Evolutionary conservation across 2,329 filamentous ascomycete genomes (phyloP).

Genomic region (Nothophaeocryptopus gaeumannii): DNA sequence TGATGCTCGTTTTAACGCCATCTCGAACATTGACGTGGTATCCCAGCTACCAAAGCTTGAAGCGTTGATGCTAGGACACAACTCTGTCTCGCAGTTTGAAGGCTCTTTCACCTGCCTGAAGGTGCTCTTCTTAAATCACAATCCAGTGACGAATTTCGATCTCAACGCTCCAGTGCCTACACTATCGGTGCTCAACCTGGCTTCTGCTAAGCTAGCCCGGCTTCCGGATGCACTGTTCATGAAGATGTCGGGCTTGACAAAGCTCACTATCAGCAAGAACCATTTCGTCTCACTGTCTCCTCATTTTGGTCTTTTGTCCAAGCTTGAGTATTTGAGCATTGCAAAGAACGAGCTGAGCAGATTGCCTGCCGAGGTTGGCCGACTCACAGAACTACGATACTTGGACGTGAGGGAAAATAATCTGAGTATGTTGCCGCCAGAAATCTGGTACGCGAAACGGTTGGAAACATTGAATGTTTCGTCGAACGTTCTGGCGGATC

Average conservation of each 20-base stretch:
- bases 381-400: slow-evolving; percentile 76
- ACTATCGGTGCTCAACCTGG: slow-evolving; percentile 81
- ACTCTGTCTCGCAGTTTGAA: slow-evolving; percentile 83
- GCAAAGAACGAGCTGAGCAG: slow-evolving; percentile 85
- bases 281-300: slow-evolving; percentile 88
- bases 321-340: slow-evolving; percentile 87
- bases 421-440: slow-evolving; percentile 78
- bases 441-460: slow-evolving; percentile 93
- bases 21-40: slow-evolving; percentile 84
- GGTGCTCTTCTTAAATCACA: slow-evolving; percentile 85
- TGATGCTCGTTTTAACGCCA: slow-evolving; percentile 89
- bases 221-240: slow-evolving; percentile 83
- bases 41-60: slow-evolving; percentile 82
- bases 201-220: slow-evolving; percentile 84
- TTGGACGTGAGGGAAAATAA: slow-evolving; percentile 94
- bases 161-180: slow-evolving; percentile 74
- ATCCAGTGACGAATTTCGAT: slow-evolving; percentile 91
- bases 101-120: slow-evolving; percentile 84
- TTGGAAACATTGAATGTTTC: slow-evolving; percentile 92
- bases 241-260: slow-evolving; percentile 81
- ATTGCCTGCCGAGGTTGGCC: slow-evolving; percentile 83
- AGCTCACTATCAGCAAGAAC: slow-evolving; percentile 87
- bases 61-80: slow-evolving; percentile 86
- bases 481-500: slow-evolving; percentile 85
- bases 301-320: slow-evolving; percentile 78